phyloP scores from a whole-genome alignment of 2,329 filamentous ascomycete genomes.

The Didymella arachidicola region DNA sequence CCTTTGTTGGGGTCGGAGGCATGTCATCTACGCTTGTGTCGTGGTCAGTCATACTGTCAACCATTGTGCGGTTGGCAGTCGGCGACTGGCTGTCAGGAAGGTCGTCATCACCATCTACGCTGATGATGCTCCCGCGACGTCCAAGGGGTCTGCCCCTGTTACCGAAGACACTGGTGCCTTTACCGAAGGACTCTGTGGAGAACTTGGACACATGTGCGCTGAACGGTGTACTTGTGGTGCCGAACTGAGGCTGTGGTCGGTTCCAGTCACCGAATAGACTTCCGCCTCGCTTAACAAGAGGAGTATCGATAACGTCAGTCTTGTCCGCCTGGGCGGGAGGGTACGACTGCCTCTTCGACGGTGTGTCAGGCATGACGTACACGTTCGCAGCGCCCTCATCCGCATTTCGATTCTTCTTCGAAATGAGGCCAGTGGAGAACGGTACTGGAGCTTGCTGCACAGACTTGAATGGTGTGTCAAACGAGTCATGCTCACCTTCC shows the following conservation, averaged over 20 bases:
- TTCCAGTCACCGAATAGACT: conserved; percentile 70
- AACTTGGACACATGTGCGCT: conserved; percentile 68
- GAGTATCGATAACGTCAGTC: conserved; percentile 52
- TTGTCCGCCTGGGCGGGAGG: conserved; percentile 63
- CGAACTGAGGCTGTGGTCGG: conserved; percentile 75
- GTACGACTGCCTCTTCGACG: conserved; percentile 88
- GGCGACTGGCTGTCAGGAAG: conserved; percentile 60
- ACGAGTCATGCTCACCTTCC: conserved; percentile 61
- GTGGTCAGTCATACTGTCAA: conserved; percentile 56
- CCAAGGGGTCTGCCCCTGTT: conserved; percentile 60
- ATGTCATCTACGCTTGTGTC: conserved; percentile 73
- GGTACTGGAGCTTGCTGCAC: conserved; percentile 77
- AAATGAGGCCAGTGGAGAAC: conserved; percentile 86
- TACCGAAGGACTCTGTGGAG: conserved; percentile 72
- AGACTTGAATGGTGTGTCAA: conserved; percentile 81
- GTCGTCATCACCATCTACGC: conserved; percentile 74
- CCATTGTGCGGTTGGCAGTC: conserved; percentile 57
- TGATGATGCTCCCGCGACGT: conserved; percentile 76
- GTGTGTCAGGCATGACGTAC: conserved; percentile 87
- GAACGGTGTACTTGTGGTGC: conserved; percentile 82
- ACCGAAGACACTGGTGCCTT: conserved; percentile 69
- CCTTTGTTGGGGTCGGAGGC: conserved; percentile 94
- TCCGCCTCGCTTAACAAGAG: conserved; percentile 45
- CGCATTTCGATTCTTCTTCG: conserved; percentile 84
- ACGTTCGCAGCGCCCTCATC: conserved; percentile 65